These are phyloP conservation scores for Chlorella sp. DNA, from an alignment of 139 green algal species.

Conservation along the genomic window DNA sequence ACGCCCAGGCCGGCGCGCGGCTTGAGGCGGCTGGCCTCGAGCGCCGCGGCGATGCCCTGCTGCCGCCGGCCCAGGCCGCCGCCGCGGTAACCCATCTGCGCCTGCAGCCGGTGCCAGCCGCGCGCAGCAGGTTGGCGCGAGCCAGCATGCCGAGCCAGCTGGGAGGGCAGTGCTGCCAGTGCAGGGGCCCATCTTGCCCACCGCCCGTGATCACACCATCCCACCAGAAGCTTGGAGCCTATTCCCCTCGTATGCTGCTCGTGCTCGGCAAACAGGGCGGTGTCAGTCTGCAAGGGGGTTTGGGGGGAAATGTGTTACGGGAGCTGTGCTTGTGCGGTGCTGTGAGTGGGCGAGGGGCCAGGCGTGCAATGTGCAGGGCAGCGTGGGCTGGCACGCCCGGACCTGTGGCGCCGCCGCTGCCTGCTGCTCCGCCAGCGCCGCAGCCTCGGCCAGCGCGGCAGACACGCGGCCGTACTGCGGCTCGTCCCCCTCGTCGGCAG, in stretches of 20 bases:
- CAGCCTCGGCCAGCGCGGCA: background rate
- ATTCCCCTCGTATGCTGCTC: conserved; percentile 26
- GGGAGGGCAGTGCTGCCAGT: background rate
- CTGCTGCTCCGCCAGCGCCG: background rate
- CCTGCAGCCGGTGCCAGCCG: conserved; percentile 1
- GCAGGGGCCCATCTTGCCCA: background rate
- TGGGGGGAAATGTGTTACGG: no score
- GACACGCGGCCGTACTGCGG: background rate
- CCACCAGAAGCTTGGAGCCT: conserved; percentile 25
- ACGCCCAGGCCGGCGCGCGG: conserved; percentile 19
- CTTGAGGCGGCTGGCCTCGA: background rate
- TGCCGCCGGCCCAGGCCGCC: conserved; percentile 7
- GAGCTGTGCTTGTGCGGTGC: no score
- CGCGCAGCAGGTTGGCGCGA: background rate
- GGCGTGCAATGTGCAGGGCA: no score
- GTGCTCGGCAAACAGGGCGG: conserved; percentile 2
- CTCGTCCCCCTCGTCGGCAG: background rate
- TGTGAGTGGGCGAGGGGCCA: no score
- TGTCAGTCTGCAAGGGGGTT: no score
- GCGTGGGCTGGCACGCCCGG: no score
- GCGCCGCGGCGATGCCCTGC: conserved; percentile 13
- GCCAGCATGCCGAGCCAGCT: background rate
- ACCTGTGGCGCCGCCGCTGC: conserved; percentile 8
- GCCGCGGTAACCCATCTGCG: conserved; percentile 13
- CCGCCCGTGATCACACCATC: background rate